phyloP scores from a whole-genome alignment of 192 early-diverging fungal genomes.

The Chytriomyces confervae region DNA sequence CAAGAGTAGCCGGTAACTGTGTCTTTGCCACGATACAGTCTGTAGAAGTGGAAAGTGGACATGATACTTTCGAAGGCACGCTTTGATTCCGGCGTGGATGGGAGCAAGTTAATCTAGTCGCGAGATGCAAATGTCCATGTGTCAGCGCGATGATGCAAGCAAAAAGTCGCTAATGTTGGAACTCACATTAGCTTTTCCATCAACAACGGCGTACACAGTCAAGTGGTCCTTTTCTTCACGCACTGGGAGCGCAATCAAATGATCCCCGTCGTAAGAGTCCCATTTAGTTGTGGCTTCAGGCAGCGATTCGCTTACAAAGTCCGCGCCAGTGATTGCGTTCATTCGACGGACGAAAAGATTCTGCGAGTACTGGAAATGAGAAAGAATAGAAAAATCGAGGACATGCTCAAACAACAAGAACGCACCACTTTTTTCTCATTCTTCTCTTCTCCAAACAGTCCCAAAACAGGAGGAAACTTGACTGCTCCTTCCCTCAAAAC shows the following conservation, averaged over 20 bases:
- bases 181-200: constrained; percentile 33
- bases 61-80: constrained; percentile 61
- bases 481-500: constrained; percentile 67
- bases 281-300: neutral
- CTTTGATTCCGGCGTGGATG: constrained; percentile 59
- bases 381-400: neutral
- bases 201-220: constrained; percentile 42
- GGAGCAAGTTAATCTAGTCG: constrained; percentile 63
- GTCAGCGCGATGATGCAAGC: too few species aligned
- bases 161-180: neutral
- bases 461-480: constrained; percentile 76
- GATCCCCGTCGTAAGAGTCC: constrained; percentile 24
- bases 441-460: constrained; percentile 54
- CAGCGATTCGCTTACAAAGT: constrained; percentile 38
- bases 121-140: constrained; percentile 33
- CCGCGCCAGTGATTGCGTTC: constrained; percentile 72
- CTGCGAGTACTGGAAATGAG: neutral
- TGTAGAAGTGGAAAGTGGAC: constrained; percentile 71
- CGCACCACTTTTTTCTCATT: constrained; percentile 36
- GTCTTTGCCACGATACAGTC: constrained; percentile 45
- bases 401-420: neutral
- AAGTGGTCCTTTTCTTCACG: constrained; percentile 38
- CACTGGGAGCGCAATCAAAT: constrained; percentile 30
- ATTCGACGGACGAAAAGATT: constrained; percentile 44
- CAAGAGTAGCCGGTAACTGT: constrained; percentile 34